phyloP scores from a whole-genome alignment of 768 basidiomycete species.

The Steccherinum ochraceum region DNA sequence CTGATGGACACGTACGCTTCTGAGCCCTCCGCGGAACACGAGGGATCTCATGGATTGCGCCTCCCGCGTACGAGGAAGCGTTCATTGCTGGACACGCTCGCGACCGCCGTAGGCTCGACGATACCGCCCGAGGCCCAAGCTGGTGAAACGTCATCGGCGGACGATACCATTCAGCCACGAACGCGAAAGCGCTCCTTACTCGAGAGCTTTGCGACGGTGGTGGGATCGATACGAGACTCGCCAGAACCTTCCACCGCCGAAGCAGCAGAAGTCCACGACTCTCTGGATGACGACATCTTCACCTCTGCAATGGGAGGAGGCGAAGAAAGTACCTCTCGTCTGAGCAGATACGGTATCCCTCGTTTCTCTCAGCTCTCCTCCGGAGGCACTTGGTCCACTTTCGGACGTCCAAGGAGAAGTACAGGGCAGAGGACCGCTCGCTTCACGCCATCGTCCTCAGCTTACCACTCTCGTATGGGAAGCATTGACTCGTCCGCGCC shows the following conservation, averaged over 20 bases:
- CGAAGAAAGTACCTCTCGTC: not conserved
- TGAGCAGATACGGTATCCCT: constrained; percentile 1
- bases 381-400: constrained; percentile 16
- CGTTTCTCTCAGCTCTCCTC: constrained; percentile 5
- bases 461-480: constrained; percentile 5
- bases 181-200: not conserved
- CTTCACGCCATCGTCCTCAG: constrained; percentile 2
- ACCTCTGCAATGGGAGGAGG: not conserved
- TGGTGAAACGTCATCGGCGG: not conserved
- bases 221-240: not conserved
- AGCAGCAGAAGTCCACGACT: not conserved
- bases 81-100: constrained; percentile 2
- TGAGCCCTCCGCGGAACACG: not conserved
- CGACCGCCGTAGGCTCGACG: not conserved
- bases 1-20: constrained; percentile 13
- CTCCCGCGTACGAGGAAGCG: constrained; percentile 13
- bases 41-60: constrained; percentile 8
- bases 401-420: constrained; percentile 9
- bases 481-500: constrained; percentile 7
- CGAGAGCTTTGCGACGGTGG: not conserved
- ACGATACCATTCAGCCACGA: not conserved
- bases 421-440: not conserved
- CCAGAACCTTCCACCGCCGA: not conserved
- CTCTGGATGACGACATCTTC: not conserved
- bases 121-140: no score